Percentiles rank a stretch among this genome's conserved stretches.
Conservation (phyloP, 768 basidiomycete genomes). For the Cystobasidium tubakii region DNA sequence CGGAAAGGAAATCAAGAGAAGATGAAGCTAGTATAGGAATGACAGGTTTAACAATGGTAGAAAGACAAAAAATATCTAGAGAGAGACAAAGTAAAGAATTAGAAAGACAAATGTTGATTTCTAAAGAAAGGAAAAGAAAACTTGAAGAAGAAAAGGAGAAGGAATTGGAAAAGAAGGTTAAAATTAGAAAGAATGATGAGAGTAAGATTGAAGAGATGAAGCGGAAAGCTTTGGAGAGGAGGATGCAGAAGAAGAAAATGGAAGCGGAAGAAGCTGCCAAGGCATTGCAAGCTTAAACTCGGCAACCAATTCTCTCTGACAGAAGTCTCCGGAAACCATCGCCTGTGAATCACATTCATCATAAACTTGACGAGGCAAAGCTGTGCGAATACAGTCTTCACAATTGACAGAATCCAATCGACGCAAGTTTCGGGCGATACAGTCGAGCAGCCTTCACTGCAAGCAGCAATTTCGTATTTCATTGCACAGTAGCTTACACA, state of each 20-base stretch:
- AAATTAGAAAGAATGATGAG: conserved; percentile 66
- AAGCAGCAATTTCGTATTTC: too few relatives aligned
- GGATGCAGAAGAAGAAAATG: conserved; percentile 41
- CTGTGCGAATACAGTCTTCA: too few relatives aligned
- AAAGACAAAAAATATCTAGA: conserved; percentile 63
- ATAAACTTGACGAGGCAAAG: too few relatives aligned
- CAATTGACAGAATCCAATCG: too few relatives aligned
- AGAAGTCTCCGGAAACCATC: not conserved
- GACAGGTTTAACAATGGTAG: conserved; percentile 34
- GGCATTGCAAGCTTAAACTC: not conserved
- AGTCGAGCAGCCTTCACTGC: too few relatives aligned
- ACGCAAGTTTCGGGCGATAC: too few relatives aligned
- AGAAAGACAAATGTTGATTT: conserved; percentile 68
- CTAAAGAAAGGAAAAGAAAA: conserved; percentile 60
- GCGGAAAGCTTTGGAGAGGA: conserved; percentile 63
- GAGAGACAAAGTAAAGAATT: conserved; percentile 75
- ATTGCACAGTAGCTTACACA: too few relatives aligned
- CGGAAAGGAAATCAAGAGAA: conserved; percentile 18
- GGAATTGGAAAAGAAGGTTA: conserved; percentile 53
- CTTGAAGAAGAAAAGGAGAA: conserved; percentile 60
- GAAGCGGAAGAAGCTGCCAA: conserved; percentile 7
- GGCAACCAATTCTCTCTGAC: not conserved
- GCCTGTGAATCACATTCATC: too few relatives aligned
- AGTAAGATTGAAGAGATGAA: conserved; percentile 71
- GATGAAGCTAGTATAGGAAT: not conserved